Evolutionary conservation across 2,329 filamentous ascomycete species (phyloP), one percentile per base, ranked within the genome.

Genomic region (Aspergillus proliferans): DNA sequence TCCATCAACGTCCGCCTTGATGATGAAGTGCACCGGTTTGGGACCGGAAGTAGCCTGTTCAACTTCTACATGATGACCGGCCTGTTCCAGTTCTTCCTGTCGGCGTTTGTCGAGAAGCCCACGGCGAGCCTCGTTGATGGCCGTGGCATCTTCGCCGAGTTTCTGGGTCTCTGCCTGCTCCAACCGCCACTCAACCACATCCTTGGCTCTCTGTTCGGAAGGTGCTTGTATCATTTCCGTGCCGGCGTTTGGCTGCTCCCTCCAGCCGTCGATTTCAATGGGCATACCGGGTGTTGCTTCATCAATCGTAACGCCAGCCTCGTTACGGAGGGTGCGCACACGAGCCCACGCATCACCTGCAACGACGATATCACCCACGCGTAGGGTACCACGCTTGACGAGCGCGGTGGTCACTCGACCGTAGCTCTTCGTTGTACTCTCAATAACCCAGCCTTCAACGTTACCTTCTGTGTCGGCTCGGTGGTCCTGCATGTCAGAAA

Each of bases 251-350:
- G 93, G 92, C 56, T 89, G 85, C 33, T 89, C 87, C 59, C 85
- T 84, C 93, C 93, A 98, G n/a, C 93, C 93, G 53, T 96, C 83
- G 18, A 98, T 82, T 68, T 97, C 89, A 3, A 95, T 87, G 0
- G 94, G 90, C 24, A 85, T 93, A 33, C 93, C 93, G 0, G 93
- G 94, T 0, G 84, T 82, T 12, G 89, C 91, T 67, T 89, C 84
- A 1, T 75, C 58, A 14, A 97, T 73, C 10, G 84, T 76, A 2
- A 78, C 71, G 18, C 93, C 92, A 4, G 86, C 86, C 73, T 97
- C 92, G 63, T 96, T 95, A 22, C 84, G 83, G 19, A 98, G 76
- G 30, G 81, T 81, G 26, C 91, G 84, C n/a, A 98, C 84, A 56
- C 85, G 86, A 42, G 91, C 85, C 86, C 89, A 96, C 0, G 90